These are phyloP conservation scores for Leptographium wingfieldii DNA, from an alignment of 2,329 filamentous ascomycete species.

Conservation along the genomic window DNA sequence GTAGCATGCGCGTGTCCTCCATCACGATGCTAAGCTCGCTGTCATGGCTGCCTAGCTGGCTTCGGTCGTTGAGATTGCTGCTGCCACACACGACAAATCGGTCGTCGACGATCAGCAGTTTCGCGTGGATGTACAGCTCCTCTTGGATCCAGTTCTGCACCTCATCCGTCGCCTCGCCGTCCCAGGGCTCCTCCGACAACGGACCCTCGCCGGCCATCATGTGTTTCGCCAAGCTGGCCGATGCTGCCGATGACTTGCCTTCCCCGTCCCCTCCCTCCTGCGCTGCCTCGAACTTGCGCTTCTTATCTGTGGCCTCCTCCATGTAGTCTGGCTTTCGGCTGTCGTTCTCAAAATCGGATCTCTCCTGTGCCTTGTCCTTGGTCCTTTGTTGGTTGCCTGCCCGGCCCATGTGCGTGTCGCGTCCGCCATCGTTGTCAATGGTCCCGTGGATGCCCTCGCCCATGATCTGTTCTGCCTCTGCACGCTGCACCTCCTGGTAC, in stretches of 20 bases:
- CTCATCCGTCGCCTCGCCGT: constrained; percentile 61
- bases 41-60: constrained; percentile 79
- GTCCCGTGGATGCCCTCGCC: constrained; percentile 54
- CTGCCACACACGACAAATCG: constrained; percentile 73
- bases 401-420: constrained; percentile 33
- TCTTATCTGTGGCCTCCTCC: constrained; percentile 30
- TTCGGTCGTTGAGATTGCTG: constrained; percentile 84
- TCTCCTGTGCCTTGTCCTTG: constrained; percentile 22
- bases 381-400: constrained; percentile 20
- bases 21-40: constrained; percentile 84
- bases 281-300: constrained; percentile 37
- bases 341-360: constrained; percentile 11
- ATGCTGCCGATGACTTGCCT: constrained; percentile 19
- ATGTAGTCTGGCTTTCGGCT: constrained; percentile 25
- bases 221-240: constrained; percentile 55
- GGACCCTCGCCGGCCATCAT: constrained; percentile 60
- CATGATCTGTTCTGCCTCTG: constrained; percentile 84
- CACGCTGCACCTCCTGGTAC: constrained; percentile 78
- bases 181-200: constrained; percentile 61
- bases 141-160: constrained; percentile 87
- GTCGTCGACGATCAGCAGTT: constrained; percentile 83
- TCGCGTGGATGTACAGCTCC: constrained; percentile 89
- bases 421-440: constrained; percentile 31
- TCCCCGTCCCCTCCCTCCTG: background rate
- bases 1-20: constrained; percentile 62